Percentiles rank a stretch among this genome's conserved stretches.
Conservation (phyloP, 768 basidiomycete species). For the Postia placenta region DNA sequence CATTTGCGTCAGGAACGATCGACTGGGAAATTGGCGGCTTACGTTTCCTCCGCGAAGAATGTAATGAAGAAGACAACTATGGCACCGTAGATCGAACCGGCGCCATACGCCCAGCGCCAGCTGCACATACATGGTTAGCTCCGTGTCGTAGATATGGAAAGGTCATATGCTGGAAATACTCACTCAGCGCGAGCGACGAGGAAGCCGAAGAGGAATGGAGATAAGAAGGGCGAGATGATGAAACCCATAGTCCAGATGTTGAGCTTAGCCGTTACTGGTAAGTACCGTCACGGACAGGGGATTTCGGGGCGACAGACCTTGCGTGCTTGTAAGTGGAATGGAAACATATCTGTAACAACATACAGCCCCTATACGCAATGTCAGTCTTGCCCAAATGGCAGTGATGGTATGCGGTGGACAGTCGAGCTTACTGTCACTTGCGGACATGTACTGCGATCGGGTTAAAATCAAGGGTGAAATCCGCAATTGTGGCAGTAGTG, state of each 20-base stretch:
- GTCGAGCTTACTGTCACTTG: slow-evolving; percentile 42
- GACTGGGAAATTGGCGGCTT: slow-evolving; percentile 15
- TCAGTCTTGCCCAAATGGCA: not conserved
- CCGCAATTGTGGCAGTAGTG: slow-evolving; percentile 1
- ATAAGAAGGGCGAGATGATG: slow-evolving; percentile 57
- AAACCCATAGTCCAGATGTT: slow-evolving; percentile 74
- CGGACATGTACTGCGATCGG: slow-evolving; percentile 39
- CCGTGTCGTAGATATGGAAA: not conserved
- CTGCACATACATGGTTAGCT: slow-evolving; percentile 14
- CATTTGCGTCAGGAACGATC: not conserved
- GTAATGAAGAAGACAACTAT: slow-evolving; percentile 51
- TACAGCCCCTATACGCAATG: too few species aligned
- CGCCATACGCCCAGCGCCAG: slow-evolving; percentile 66
- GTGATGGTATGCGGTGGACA: not conserved
- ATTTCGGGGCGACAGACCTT: slow-evolving; percentile 35
- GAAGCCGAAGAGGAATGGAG: slow-evolving; percentile 65
- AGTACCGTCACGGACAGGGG: slow-evolving; percentile 46
- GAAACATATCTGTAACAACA: slow-evolving; percentile 10
- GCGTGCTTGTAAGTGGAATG: slow-evolving; percentile 10
- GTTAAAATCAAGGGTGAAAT: too few species aligned
- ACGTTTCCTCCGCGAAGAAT: slow-evolving; percentile 66
- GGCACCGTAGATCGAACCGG: slow-evolving; percentile 52
- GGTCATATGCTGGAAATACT: slow-evolving; percentile 7
- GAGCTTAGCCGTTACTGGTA: slow-evolving; percentile 31
- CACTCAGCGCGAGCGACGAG: slow-evolving; percentile 48